These are phyloP conservation scores for Saturnispora sekii DNA, from an alignment of 805 yeast genomes.

Conservation along the genomic window DNA sequence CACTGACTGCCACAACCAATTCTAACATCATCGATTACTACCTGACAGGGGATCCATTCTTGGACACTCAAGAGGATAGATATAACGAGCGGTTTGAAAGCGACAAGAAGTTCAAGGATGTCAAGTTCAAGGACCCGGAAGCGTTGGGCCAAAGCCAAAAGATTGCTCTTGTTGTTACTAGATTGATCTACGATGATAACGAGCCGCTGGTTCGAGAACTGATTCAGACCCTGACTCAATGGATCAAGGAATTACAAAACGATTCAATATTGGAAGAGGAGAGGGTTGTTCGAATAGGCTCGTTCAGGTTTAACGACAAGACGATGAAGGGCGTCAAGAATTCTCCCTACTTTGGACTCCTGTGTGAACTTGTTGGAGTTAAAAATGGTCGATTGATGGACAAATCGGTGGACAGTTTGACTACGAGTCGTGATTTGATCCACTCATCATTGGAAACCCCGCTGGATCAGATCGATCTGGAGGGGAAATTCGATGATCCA, in stretches of 20 bases:
- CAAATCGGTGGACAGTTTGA: conserved; percentile 7
- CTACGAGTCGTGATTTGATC: conserved; percentile 11
- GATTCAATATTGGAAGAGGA: neutral
- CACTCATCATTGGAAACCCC: conserved; percentile 17
- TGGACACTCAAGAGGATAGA: conserved; percentile 28
- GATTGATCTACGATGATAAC: conserved; percentile 33
- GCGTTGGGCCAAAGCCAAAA: conserved; percentile 11
- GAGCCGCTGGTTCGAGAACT: conserved; percentile 37
- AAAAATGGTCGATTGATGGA: conserved; percentile 9
- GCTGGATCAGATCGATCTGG: conserved; percentile 19
- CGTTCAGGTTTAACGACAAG: conserved; percentile 5
- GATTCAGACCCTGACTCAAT: conserved; percentile 15
- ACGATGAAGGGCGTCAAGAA: conserved; percentile 8
- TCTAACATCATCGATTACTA: conserved; percentile 40
- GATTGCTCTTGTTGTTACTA: conserved; percentile 19
- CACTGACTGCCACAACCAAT: conserved; percentile 41
- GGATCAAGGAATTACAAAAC: conserved; percentile 10
- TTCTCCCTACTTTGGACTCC: conserved; percentile 15
- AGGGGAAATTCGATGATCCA: conserved; percentile 13
- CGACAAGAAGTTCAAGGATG: conserved; percentile 15
- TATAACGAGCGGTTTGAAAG: conserved; percentile 13
- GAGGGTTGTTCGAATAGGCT: neutral
- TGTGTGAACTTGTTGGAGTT: conserved; percentile 20
- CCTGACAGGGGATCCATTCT: conserved; percentile 45
- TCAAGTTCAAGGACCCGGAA: conserved; percentile 13